These are phyloP conservation scores for Gorgonomyces haynaldii DNA, from an alignment of 192 early-diverging fungal genomes.

Conservation along the genomic window DNA sequence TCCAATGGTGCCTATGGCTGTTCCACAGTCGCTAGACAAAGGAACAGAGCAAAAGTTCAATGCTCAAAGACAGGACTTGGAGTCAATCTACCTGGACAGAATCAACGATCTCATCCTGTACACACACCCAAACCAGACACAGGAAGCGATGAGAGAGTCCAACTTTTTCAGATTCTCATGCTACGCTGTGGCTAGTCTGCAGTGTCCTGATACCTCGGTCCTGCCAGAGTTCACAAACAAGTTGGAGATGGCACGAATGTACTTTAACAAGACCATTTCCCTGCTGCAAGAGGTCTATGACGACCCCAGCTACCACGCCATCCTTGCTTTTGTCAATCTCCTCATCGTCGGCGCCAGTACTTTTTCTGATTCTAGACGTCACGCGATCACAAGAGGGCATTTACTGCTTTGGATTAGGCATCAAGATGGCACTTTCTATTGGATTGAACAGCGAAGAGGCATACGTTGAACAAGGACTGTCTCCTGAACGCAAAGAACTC, in stretches of 20 bases:
- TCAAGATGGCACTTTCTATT: conserved; percentile 5
- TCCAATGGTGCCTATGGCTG: not conserved
- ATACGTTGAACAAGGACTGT: conserved; percentile 1
- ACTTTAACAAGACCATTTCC: conserved; percentile 1
- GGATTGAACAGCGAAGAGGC: conserved; percentile 11
- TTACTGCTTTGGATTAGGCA: conserved; percentile 6
- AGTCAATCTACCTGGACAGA: not conserved
- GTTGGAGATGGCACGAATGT: conserved; percentile 6
- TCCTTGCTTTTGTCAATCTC: conserved; percentile 1
- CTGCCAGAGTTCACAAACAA: not conserved
- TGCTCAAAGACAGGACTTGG: conserved; percentile 7
- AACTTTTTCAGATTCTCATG: not conserved
- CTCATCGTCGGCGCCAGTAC: conserved; percentile 6
- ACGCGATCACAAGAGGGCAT: conserved; percentile 1
- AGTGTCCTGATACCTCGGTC: conserved; percentile 1
- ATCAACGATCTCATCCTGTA: too few species aligned
- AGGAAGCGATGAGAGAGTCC: conserved; percentile 4
- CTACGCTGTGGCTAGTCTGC: conserved; percentile 1
- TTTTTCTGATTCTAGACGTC: conserved; percentile 2
- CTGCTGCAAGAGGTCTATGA: not conserved
- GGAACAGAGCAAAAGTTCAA: not conserved
- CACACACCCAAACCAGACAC: not conserved
- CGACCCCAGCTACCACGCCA: not conserved
- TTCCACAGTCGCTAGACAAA: not conserved
- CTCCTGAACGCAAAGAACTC: conserved; percentile 1